Conservation (phyloP, 2,329 filamentous ascomycete species). For the Colletotrichum orchidophilum region DNA sequence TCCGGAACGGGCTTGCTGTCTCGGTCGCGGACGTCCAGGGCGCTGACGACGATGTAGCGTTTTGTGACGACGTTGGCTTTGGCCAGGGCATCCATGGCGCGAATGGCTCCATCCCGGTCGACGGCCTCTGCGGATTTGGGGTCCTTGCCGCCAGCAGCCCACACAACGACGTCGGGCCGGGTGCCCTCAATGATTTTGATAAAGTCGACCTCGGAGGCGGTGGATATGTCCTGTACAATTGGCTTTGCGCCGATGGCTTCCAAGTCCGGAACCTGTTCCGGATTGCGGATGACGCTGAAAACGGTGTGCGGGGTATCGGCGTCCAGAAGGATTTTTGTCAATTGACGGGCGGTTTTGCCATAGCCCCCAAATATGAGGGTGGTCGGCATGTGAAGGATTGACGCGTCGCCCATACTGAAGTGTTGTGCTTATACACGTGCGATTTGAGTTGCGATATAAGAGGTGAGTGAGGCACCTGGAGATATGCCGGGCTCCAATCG, state of each 20-base stretch:
- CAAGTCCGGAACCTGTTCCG: constrained; percentile 46
- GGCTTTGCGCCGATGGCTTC: constrained; percentile 51
- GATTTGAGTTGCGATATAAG: not conserved
- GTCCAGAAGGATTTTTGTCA: constrained; percentile 36
- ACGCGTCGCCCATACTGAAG: constrained; percentile 34
- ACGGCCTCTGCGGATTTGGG: constrained; percentile 53
- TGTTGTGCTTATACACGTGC: not conserved
- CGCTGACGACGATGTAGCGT: constrained; percentile 56
- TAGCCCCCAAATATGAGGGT: constrained; percentile 40
- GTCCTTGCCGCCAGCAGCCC: constrained; percentile 44
- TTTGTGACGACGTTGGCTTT: constrained; percentile 47
- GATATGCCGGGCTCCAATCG: not conserved
- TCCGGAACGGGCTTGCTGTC: constrained; percentile 46
- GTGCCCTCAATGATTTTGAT: constrained; percentile 45
- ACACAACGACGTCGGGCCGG: constrained; percentile 45
- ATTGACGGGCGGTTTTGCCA: constrained; percentile 38
- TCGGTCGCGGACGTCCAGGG: constrained; percentile 53
- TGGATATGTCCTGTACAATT: constrained; percentile 53
- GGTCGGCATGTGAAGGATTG: constrained; percentile 35
- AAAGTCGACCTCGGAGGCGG: constrained; percentile 47
- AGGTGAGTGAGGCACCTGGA: not conserved
- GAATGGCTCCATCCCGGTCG: constrained; percentile 55
- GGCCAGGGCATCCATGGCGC: constrained; percentile 54
- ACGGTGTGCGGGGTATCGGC: constrained; percentile 35
- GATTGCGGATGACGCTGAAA: constrained; percentile 41